Evolutionary conservation across 495 filamentous ascomycete species (phyloP), one percentile per base, ranked within the genome.

Genomic region (Penicillium bialowiezense): DNA sequence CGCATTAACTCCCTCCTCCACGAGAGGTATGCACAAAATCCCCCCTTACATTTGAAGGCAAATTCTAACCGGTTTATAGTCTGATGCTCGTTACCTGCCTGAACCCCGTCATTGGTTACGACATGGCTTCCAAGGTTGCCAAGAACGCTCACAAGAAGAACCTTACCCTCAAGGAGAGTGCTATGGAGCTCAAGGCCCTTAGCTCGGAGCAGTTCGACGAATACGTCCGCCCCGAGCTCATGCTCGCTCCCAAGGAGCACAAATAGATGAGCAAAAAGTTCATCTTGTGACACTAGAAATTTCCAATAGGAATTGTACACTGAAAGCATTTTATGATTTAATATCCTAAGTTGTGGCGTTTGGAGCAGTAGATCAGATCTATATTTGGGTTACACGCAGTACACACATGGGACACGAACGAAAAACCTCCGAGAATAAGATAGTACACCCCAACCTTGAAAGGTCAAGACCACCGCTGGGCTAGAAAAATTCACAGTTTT

Each of bases 121-220:
- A 98, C 65, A 93, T 91, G 87, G 93, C 93, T 38, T 89, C 83
- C 66, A 97, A 96, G 78, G 92, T 97, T 12, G 93, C 93, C 56
- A 98, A 98, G 88, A 93, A 98, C 66, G 93, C 93, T 15, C 93
- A 98, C 77, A 96, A 97, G 85, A 97, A 97, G 83, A 90, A 90
- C 23, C 69, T 88, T 49, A 96, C 89, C 18, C 79, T 98, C 35
- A 97, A 97, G 77, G 76, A 91, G 72, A 90, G 87, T 55, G 92
- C 95, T 36, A 82, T 98, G 83, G 89, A 97, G 77, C 79, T 98
- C 56, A 83, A 95, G 55, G 92, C 89, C 38, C 73, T 98, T 51
- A 91, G 86, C 52, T 85, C 87, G 64, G 87, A 88, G 68, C 91
- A 97, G 67, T 98, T 97, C 59, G 90, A 97, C 71, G 78, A 82